Conservation (phyloP, 2,329 filamentous ascomycete genomes). For the Aurifilum marmelostoma region DNA sequence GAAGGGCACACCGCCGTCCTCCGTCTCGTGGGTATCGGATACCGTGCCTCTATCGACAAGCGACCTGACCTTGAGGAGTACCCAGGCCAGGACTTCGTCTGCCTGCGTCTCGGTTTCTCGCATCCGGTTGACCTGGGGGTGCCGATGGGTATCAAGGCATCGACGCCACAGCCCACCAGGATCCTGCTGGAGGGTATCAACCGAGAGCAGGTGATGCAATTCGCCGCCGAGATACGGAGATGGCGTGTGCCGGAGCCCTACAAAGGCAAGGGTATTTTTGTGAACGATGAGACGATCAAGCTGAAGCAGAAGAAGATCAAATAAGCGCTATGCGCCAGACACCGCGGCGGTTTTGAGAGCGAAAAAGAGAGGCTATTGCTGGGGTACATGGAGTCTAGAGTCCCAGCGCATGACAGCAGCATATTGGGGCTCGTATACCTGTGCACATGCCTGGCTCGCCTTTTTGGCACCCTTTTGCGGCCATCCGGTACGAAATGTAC, state of each 20-base stretch:
- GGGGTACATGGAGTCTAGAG: neutral
- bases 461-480: neutral
- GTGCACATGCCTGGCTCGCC: constrained; percentile 15
- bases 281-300: constrained; percentile 97
- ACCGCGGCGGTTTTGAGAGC: neutral
- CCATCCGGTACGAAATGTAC: constrained; percentile 4
- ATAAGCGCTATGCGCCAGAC: constrained; percentile 49
- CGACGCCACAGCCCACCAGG: constrained; percentile 85
- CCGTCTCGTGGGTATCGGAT: constrained; percentile 91
- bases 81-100: constrained; percentile 84
- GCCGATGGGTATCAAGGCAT: constrained; percentile 81
- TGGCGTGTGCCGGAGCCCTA: constrained; percentile 96
- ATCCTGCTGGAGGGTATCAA: constrained; percentile 88
- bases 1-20: constrained; percentile 96
- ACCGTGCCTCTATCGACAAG: constrained; percentile 84
- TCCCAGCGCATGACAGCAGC: neutral
- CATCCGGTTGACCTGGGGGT: constrained; percentile 91
- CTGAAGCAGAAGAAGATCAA: constrained; percentile 98
- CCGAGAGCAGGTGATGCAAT: constrained; percentile 84
- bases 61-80: constrained; percentile 74
- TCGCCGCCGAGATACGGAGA: constrained; percentile 83
- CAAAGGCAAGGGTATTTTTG: constrained; percentile 98
- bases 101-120: constrained; percentile 93
- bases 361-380: neutral
- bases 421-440: constrained; percentile 25